Conservation (phyloP, 164 flowering plant species). For the Annona squamosa region DNA sequence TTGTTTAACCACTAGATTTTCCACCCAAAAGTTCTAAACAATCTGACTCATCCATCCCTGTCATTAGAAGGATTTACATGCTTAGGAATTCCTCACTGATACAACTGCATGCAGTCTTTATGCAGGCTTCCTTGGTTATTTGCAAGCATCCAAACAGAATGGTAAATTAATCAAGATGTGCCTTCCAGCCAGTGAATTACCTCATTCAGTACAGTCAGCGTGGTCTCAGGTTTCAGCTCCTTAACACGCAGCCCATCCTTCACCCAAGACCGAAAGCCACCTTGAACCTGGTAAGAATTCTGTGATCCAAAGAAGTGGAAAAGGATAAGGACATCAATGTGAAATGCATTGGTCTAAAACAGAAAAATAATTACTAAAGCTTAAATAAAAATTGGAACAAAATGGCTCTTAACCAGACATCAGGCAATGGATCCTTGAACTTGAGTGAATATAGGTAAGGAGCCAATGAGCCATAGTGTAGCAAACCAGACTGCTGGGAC, state of each 20-base stretch:
- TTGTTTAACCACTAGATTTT: no score
- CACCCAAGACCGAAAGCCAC: constrained; percentile 84
- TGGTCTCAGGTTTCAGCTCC: constrained; percentile 78
- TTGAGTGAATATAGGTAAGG: background rate
- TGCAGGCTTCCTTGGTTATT: no score
- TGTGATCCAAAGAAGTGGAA: constrained; percentile 21
- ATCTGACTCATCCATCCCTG: no score
- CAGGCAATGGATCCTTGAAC: background rate
- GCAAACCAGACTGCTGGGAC: background rate
- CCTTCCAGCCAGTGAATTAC: constrained; percentile 18
- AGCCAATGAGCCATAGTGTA: background rate
- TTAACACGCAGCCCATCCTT: constrained; percentile 72
- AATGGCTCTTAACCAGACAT: background rate
- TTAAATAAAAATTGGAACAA: background rate
- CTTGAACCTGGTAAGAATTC: constrained; percentile 73
- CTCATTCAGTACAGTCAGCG: constrained; percentile 81
- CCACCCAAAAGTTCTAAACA: no score
- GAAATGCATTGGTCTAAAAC: background rate
- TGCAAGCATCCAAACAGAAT: background rate
- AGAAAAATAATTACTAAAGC: background rate
- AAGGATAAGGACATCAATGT: background rate
- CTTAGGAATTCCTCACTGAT: no score
- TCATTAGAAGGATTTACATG: no score
- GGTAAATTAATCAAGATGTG: background rate
- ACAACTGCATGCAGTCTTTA: no score